Conservation (phyloP, 225 moss, liverwort and hornwort species). For the Marchantia polymorpha region DNA sequence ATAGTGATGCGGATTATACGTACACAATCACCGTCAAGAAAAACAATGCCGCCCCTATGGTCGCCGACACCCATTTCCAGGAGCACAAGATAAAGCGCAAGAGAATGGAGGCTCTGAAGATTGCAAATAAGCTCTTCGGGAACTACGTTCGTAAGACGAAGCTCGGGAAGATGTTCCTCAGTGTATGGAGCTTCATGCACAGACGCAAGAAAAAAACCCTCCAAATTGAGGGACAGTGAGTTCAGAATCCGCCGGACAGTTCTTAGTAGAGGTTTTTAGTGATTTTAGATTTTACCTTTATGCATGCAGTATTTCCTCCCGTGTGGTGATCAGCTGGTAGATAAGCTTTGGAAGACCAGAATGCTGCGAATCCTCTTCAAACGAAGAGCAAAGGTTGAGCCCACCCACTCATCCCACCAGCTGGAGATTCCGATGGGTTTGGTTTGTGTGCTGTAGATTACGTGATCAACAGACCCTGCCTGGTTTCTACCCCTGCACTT, state of each 20-base stretch:
- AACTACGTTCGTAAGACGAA: constrained; percentile 24
- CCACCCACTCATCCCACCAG: neutral
- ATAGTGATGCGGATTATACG: constrained; percentile 27
- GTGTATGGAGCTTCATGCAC: constrained; percentile 25
- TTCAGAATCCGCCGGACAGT: neutral
- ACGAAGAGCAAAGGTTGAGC: neutral
- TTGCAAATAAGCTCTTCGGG: constrained; percentile 19
- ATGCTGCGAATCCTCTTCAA: neutral
- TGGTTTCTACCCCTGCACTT: neutral
- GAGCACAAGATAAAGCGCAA: constrained; percentile 28
- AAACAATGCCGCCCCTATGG: constrained; percentile 15
- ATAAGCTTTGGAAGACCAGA: no score
- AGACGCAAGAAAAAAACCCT: constrained; percentile 23
- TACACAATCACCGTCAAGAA: constrained; percentile 28
- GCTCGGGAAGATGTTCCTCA: constrained; percentile 28
- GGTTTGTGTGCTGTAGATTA: neutral
- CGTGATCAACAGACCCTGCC: neutral
- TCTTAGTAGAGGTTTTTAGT: no score
- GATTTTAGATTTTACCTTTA: neutral
- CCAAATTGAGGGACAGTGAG: neutral
- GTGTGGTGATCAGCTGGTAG: neutral
- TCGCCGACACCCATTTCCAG: constrained; percentile 16
- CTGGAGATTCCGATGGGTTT: neutral
- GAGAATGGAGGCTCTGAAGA: constrained; percentile 15
- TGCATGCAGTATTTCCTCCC: neutral